Conservation (phyloP, 2,329 filamentous ascomycete species). For the Trichoderma pleuroti region DNA sequence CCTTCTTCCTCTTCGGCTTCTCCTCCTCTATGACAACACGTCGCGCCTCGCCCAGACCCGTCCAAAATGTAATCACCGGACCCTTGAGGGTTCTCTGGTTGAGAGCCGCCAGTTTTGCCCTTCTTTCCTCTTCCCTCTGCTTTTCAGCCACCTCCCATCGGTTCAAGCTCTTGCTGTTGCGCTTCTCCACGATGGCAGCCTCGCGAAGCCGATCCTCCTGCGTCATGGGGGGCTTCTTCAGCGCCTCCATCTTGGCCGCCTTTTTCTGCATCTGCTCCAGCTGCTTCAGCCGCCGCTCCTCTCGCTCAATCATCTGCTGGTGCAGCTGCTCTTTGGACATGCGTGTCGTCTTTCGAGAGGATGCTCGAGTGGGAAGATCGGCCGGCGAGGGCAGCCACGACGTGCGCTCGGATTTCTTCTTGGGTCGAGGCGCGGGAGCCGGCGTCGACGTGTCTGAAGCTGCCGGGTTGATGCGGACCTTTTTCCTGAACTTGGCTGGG, state of each 20-base stretch:
- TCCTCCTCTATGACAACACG: conserved; percentile 62
- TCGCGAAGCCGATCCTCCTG: conserved; percentile 82
- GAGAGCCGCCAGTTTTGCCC: conserved; percentile 78
- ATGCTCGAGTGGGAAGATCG: conserved; percentile 57
- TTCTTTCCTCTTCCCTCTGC: conserved; percentile 77
- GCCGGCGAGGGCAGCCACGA: conserved; percentile 55
- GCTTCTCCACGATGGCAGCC: conserved; percentile 76
- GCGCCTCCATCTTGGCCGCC: conserved; percentile 66
- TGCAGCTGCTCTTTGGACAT: conserved; percentile 61
- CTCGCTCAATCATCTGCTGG: conserved; percentile 70
- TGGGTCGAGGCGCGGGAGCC: conserved; percentile 46
- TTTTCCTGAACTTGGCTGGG: conserved; percentile 68
- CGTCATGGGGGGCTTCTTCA: conserved; percentile 77
- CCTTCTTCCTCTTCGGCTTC: conserved; percentile 56
- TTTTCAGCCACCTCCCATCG: conserved; percentile 93
- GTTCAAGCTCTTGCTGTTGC: conserved; percentile 86
- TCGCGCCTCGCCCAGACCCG: conserved; percentile 76
- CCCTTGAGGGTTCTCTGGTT: conserved; percentile 84
- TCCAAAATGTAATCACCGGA: conserved; percentile 89
- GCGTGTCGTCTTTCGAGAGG: conserved; percentile 55
- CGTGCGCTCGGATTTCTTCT: conserved; percentile 58
- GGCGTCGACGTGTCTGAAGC: conserved; percentile 26
- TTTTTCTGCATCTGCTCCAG: conserved; percentile 64
- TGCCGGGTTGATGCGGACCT: conserved; percentile 65
- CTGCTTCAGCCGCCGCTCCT: conserved; percentile 67